Percentiles rank a stretch among this genome's conserved stretches.
These are phyloP conservation scores for Glarea lozoyensis DNA, from an alignment of 495 filamentous ascomycete species.

Conservation along the genomic window DNA sequence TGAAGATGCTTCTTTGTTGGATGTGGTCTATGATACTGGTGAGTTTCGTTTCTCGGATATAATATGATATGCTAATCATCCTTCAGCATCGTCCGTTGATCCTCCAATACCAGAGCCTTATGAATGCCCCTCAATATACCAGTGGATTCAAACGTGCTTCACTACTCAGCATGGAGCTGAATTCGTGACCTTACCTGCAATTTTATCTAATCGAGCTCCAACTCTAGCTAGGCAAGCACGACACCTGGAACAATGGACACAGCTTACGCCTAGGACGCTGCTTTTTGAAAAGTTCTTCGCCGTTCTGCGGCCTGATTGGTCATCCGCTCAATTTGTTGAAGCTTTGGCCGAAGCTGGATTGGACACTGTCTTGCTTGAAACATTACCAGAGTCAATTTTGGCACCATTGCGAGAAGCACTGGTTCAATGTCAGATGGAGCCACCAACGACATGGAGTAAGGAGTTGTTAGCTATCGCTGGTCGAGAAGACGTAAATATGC, in stretches of 20 bases:
- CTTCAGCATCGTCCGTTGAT: constrained; percentile 1
- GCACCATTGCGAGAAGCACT: constrained; percentile 79
- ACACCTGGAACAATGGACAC: constrained; percentile 12
- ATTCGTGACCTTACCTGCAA: constrained; percentile 45
- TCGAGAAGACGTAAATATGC: constrained; percentile 68
- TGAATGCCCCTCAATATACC: constrained; percentile 50
- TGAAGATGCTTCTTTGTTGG: constrained; percentile 43
- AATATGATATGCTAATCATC: constrained; percentile 9
- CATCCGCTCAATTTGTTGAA: constrained; percentile 43
- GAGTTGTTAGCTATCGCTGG: constrained; percentile 66
- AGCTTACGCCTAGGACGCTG: constrained; percentile 52
- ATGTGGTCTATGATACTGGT: constrained; percentile 15
- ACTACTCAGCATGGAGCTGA: constrained; percentile 32
- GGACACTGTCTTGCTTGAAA: constrained; percentile 53
- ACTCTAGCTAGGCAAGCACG: constrained; percentile 5
- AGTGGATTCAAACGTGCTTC: constrained; percentile 60
- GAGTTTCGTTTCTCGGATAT: not conserved
- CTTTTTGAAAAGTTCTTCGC: constrained; percentile 53
- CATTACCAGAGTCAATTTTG: constrained; percentile 72
- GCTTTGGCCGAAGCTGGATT: constrained; percentile 54
- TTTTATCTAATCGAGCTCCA: constrained; percentile 18
- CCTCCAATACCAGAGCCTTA: constrained; percentile 47
- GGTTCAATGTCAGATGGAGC: constrained; percentile 66
- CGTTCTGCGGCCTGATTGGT: constrained; percentile 26
- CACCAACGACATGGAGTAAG: constrained; percentile 66